Percentiles rank a stretch among this genome's conserved stretches.
phyloP scores from a whole-genome alignment of 2,329 filamentous ascomycete genomes.

The Colletotrichum horii region DNA sequence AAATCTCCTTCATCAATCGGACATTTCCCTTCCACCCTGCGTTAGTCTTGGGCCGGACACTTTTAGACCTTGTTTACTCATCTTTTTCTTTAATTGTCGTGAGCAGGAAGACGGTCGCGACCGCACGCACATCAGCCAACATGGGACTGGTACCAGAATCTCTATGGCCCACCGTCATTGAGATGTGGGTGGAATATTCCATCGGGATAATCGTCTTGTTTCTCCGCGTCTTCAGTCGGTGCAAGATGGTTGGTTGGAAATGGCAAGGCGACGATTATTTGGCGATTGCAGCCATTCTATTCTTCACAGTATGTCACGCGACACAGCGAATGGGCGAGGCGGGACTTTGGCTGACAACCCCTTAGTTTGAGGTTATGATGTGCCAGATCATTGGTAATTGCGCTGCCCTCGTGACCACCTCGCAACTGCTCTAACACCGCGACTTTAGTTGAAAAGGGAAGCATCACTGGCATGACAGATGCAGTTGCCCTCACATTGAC shows the following conservation, averaged over 20 bases:
- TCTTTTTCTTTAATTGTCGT: not conserved
- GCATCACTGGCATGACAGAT: conserved; percentile 16
- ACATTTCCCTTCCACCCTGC: not conserved
- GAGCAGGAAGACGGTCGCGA: not conserved
- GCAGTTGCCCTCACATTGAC: not conserved
- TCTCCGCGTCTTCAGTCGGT: conserved; percentile 4
- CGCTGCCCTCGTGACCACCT: not conserved
- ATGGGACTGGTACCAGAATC: not conserved
- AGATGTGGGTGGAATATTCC: conserved; percentile 18
- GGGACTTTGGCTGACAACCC: not conserved
- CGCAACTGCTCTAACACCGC: not conserved
- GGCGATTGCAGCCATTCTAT: not conserved
- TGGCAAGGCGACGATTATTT: conserved; percentile 16
- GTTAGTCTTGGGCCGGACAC: not conserved
- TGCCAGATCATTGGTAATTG: conserved; percentile 13
- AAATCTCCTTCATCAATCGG: not conserved
- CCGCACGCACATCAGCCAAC: not conserved
- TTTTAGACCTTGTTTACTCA: not conserved
- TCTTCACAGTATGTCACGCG: conserved; percentile 7
- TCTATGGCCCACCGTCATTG: conserved; percentile 7
- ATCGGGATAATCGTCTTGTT: conserved; percentile 7
- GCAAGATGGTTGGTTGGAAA: not conserved
- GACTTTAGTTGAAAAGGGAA: conserved; percentile 8
- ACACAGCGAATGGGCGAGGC: not conserved
- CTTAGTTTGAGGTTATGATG: conserved; percentile 16